Percentiles rank a stretch among this genome's conserved stretches.
These are phyloP conservation scores for Uncinocarpus reesii DNA, from an alignment of 2,329 filamentous ascomycete species.

Conservation along the genomic window DNA sequence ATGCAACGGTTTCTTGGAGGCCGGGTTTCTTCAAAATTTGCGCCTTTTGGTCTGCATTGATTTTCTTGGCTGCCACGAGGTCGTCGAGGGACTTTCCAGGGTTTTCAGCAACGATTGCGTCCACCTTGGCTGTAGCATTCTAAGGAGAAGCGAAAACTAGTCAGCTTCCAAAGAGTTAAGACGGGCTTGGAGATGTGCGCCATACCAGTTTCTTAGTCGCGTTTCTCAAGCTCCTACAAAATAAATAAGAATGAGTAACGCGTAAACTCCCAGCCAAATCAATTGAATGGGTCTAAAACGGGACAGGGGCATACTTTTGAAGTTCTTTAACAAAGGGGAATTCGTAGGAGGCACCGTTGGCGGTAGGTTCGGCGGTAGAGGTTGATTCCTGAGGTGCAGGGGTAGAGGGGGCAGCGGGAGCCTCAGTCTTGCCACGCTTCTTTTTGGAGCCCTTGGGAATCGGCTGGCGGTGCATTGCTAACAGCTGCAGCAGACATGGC, in stretches of 20 bases:
- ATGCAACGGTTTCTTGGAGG: conserved; percentile 46
- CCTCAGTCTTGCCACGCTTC: conserved; percentile 44
- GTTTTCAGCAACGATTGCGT: conserved; percentile 51
- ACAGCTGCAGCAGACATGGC: conserved; percentile 53
- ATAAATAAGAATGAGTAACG: conserved; percentile 14
- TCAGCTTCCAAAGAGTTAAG: not conserved
- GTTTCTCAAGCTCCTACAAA: conserved; percentile 71
- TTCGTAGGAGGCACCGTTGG: conserved; percentile 55
- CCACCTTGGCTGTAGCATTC: conserved; percentile 51
- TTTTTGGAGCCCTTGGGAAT: conserved; percentile 59
- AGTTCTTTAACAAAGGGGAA: conserved; percentile 77
- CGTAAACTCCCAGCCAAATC: not conserved
- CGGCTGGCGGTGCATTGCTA: conserved; percentile 53
- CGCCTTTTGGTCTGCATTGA: conserved; percentile 56
- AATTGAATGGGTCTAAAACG: not conserved
- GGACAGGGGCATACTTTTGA: conserved; percentile 57
- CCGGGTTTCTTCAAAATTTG: conserved; percentile 53
- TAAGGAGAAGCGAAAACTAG: conserved; percentile 21
- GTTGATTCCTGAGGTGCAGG: conserved; percentile 39
- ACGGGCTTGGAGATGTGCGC: not conserved
- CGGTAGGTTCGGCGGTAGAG: conserved; percentile 42
- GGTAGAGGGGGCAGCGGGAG: conserved; percentile 39
- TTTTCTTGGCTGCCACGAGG: conserved; percentile 52
- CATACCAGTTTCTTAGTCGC: conserved; percentile 88
- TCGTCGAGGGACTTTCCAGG: conserved; percentile 51